Conservation (phyloP, 441 rosid species). For the Mallotus japonicus region DNA sequence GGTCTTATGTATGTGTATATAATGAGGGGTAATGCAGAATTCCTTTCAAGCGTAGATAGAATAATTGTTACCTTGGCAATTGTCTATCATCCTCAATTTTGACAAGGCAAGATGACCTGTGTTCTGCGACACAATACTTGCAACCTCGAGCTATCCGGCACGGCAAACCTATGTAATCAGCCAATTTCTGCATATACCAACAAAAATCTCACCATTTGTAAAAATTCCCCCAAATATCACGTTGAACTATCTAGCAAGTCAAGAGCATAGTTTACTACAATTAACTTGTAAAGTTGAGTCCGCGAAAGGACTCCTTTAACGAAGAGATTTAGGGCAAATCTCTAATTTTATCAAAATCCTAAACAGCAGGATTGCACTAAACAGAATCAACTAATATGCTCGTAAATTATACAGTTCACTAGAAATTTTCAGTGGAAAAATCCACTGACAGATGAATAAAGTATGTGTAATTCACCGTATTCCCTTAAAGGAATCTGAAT, state of each 20-base stretch:
- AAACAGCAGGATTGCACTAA: too few relatives aligned
- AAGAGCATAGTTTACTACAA: neutral
- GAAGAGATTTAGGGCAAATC: neutral
- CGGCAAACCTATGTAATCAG: constrained; percentile 89
- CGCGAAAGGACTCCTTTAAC: neutral
- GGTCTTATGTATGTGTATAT: neutral
- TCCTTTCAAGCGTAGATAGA: neutral
- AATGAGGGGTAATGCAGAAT: neutral
- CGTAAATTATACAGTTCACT: neutral
- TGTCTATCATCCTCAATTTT: constrained; percentile 75
- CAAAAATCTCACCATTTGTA: constrained; percentile 14
- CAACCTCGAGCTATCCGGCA: constrained; percentile 97
- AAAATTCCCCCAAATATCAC: neutral
- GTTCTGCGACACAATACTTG: constrained; percentile 75
- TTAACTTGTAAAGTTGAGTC: neutral
- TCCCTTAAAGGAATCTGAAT: neutral
- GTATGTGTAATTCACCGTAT: neutral
- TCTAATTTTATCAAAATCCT: neutral
- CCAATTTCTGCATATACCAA: constrained; percentile 72
- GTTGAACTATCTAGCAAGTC: neutral
- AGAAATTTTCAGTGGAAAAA: too few relatives aligned
- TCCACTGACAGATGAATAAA: neutral
- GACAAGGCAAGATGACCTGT: constrained; percentile 91
- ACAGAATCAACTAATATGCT: neutral
- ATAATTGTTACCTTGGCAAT: constrained; percentile 48